These are phyloP conservation scores for Nosema muscidifuracis DNA, from an alignment of 371 early-diverging fungal species.

Conservation along the genomic window DNA sequence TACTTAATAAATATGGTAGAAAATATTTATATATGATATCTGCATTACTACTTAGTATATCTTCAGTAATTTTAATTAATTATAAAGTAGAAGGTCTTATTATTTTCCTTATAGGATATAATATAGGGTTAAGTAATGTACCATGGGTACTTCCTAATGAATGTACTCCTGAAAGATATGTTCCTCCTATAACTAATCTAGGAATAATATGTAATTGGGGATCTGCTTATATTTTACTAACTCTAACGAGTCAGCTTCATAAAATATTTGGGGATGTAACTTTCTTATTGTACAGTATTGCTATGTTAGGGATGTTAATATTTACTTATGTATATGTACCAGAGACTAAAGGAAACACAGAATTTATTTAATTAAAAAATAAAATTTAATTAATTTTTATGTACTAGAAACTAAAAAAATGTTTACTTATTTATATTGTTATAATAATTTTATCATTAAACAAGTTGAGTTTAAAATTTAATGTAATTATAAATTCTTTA, in stretches of 20 bases:
- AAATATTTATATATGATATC: conserved; percentile 70
- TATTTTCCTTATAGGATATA: conserved; percentile 71
- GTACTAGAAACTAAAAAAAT: too few relatives aligned
- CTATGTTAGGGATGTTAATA: neutral
- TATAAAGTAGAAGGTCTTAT: conserved; percentile 69
- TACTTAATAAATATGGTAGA: conserved; percentile 75
- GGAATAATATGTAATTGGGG: conserved; percentile 35
- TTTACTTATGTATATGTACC: neutral
- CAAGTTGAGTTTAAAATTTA: too few relatives aligned
- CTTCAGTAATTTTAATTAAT: conserved; percentile 28
- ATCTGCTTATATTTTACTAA: conserved; percentile 26
- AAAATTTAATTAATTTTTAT: too few relatives aligned
- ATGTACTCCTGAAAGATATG: conserved; percentile 66
- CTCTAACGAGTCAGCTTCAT: neutral
- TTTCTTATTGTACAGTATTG: neutral
- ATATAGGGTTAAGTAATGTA: conserved; percentile 70
- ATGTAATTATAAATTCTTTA: too few relatives aligned
- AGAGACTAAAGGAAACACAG: conserved; percentile 6
- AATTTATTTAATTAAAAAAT: conserved; percentile 10
- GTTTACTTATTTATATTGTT: too few relatives aligned
- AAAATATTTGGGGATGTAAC: neutral
- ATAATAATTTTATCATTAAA: too few relatives aligned
- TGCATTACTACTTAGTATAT: conserved; percentile 65
- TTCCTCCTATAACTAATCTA: conserved; percentile 7
- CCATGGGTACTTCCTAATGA: conserved; percentile 72